Evolutionary conservation across 2,329 filamentous ascomycete species (phyloP), one percentile per base, ranked within the genome.

Genomic region (Tolypocladium endophyticum): DNA sequence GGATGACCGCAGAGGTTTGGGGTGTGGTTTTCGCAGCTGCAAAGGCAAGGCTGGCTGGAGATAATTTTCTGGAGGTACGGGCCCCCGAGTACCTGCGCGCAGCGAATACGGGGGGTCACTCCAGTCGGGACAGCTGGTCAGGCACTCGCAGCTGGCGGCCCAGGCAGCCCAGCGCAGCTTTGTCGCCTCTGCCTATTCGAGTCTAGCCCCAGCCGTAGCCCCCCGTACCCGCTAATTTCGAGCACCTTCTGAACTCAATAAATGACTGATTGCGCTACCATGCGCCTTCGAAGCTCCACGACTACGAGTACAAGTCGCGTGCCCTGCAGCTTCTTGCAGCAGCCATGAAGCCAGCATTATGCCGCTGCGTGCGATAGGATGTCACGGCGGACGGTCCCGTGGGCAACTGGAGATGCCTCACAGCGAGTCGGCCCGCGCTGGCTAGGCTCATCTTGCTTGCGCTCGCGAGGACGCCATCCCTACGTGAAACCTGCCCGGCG

Each of bases 11-110:
- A 65, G 62, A 67, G 60, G 67, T 66, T 65, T 65, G 68, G 62
- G 64, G 64, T 66, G 68, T 69, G 68, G 64, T 69, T 70, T 71
- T 71, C 68, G 63, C 64, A 70, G 67, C 70, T 72, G 64, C 58
- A 65, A 62, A 66, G 67, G 63, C 67, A 69, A 68, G 62, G 61
- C 63, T 62, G 63, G 64, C 66, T 68, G 69, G 68, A 67, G 69
- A 72, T 71, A 69, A 70, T 70, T 72, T 69, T 72, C 67, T 66
- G 66, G 63, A 66, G 65, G 65, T 68, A 59, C 47, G 56, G 47
- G 33, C 33, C 11, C 7, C 33, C 33, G 33, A 45, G 53, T 16
- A 35, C 50, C 30, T 54, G 20, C 20, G 30, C 30, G 20, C 50
- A 36, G 30, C 56, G 38, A 45, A 28, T 56, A 57, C 39, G 23